Percentiles rank a stretch among this genome's conserved stretches.
Conservation (phyloP, 768 basidiomycete species). For the Cystoderma amianthinum region DNA sequence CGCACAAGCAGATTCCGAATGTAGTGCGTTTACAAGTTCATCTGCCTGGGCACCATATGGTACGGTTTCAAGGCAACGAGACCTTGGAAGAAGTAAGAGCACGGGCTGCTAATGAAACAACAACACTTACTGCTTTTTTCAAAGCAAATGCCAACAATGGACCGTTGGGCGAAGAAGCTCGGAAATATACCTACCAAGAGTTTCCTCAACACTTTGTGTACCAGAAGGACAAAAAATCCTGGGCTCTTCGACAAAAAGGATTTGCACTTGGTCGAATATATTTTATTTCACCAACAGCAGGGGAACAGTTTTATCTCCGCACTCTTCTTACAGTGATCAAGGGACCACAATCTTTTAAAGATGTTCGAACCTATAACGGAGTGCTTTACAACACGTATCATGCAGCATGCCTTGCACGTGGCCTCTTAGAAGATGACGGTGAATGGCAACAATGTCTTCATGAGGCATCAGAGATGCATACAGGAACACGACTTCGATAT, state of each 20-base stretch:
- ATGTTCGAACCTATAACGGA: constrained; percentile 13
- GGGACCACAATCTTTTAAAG: constrained; percentile 21
- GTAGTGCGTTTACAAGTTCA: constrained; percentile 37
- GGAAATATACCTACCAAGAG: constrained; percentile 22
- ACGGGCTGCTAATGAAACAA: constrained; percentile 9
- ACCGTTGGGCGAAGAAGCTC: constrained; percentile 6
- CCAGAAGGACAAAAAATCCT: constrained; percentile 8
- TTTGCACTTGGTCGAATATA: constrained; percentile 35
- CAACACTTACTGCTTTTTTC: constrained; percentile 21
- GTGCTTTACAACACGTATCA: constrained; percentile 16
- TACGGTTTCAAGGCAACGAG: constrained; percentile 24
- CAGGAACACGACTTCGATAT: constrained; percentile 21
- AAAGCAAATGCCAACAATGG: constrained; percentile 12
- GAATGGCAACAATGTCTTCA: constrained; percentile 26
- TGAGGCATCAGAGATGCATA: constrained; percentile 32
- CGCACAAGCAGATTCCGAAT: constrained; percentile 28
- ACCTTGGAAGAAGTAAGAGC: constrained; percentile 15
- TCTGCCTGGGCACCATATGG: constrained; percentile 27
- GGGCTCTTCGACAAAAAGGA: constrained; percentile 17
- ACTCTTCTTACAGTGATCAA: constrained; percentile 28
- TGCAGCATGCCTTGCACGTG: constrained; percentile 24
- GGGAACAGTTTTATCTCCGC: constrained; percentile 34
- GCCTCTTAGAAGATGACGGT: constrained; percentile 23
- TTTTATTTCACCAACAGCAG: constrained; percentile 23
- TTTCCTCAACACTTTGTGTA: constrained; percentile 16